Base-by-base conservation (phyloP, 208 protist species). In the Trypanosoma boissoni region DNA sequence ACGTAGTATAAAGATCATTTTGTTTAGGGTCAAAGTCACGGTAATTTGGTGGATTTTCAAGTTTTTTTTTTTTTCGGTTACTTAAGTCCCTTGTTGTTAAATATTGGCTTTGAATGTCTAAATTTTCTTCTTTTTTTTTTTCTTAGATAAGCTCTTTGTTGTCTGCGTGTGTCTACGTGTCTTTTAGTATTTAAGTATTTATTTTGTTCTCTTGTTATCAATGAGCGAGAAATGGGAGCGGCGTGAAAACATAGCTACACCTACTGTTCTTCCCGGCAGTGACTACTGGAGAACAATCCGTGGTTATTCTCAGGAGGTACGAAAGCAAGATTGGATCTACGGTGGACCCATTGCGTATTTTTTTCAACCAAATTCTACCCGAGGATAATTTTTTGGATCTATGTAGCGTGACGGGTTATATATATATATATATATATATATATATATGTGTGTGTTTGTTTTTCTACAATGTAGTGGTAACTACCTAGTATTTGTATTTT, bases 251-350 rank as follows among this genome's bases (percentile, higher is more conserved):
- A 2, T 39, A n/a, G 14, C 20, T 10, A 18, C 29, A 9, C 37
- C 56, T 29, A 39, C 50, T n/a, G 37, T 56, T 63, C n/a, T 31
- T 57, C 32, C 9, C 21, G 48, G 63, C 14, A 53, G 20, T 20
- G 50, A 64, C 14, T 58, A 21, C 27, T 65, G 63, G 67, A 31
- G 55, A 41, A 53, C 50, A 28, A 52, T 80, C 23, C 54, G 57
- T 21, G 42, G 57, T 21, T 80, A 80, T 68, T 57, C 58, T 24
- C 43, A 45, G 44, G 55, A 58, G 8, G 41, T 75, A 18, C 51
- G 68, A 36, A 21, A 68, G 21, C 52, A 71, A 29, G 59, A 68
- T 43, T 80, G 74, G 74, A 71, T 71, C 45, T 68, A 72, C 37
- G 45, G 50, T 57, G 74, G 64, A 16, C 68, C 67, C 14, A 32